Conservation (phyloP, 768 basidiomycete species). For the Gloeopeniophorella convolvens region DNA sequence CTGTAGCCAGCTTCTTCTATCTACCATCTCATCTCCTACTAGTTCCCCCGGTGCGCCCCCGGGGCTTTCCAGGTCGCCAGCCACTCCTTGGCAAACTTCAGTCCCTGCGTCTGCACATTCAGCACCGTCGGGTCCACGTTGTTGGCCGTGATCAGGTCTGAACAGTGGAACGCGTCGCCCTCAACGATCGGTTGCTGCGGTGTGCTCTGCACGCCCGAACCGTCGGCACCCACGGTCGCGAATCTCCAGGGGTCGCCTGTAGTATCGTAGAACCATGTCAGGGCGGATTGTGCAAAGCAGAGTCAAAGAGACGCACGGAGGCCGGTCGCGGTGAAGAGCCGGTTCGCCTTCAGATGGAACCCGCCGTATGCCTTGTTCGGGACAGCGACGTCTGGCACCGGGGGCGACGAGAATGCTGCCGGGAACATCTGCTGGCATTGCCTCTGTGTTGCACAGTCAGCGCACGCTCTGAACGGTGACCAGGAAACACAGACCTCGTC, state of each 20-base stretch:
- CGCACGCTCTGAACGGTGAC: neutral
- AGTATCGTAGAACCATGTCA: neutral
- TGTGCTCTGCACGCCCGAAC: conserved; percentile 13
- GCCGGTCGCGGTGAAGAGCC: conserved; percentile 24
- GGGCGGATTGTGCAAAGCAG: neutral
- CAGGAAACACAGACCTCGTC: conserved; percentile 2
- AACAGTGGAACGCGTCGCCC: conserved; percentile 25
- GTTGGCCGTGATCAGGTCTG: conserved; percentile 18
- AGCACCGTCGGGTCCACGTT: neutral
- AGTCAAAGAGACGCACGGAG: neutral
- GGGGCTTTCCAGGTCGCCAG: neutral
- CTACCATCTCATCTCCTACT: too few species aligned
- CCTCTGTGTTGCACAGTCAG: conserved; percentile 1
- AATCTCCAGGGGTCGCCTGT: conserved; percentile 24
- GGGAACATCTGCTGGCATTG: conserved; percentile 22
- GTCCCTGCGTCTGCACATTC: neutral
- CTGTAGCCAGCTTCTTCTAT: too few species aligned
- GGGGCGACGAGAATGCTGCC: conserved; percentile 19
- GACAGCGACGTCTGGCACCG: conserved; percentile 9
- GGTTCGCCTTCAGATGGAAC: conserved; percentile 21
- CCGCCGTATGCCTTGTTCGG: conserved; percentile 22
- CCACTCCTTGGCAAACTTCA: neutral
- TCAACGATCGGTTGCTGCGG: conserved; percentile 20
- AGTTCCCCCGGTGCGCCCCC: too few species aligned
- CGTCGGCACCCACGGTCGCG: conserved; percentile 23